Evolutionary conservation across 805 yeast genomes (phyloP).

Genomic region (Saccharomycopsis malanga): DNA sequence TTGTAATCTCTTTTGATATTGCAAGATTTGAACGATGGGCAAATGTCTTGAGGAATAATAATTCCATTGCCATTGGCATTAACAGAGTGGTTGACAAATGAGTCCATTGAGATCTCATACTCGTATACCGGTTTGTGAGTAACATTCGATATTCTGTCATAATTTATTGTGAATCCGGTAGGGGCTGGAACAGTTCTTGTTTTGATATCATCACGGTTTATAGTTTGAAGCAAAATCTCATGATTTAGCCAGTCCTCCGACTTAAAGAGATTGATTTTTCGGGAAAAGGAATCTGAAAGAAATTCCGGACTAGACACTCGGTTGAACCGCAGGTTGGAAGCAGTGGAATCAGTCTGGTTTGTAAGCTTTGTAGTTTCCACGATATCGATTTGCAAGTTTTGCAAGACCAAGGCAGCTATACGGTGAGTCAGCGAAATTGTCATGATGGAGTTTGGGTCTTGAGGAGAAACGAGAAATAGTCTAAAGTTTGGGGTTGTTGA

Average conservation of each 20-base stretch:
- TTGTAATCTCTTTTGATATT: slow-evolving; percentile 16
- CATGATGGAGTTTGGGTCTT: not conserved
- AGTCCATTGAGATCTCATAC: slow-evolving; percentile 10
- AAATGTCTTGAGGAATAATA: slow-evolving; percentile 8
- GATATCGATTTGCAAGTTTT: slow-evolving; percentile 4
- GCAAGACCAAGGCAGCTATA: not conserved
- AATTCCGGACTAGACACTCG: not conserved
- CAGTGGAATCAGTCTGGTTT: slow-evolving; percentile 7
- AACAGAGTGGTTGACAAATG: slow-evolving; percentile 1
- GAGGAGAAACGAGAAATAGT: slow-evolving; percentile 3
- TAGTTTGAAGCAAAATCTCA: not conserved
- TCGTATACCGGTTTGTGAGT: slow-evolving; percentile 4
- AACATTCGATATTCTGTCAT: not conserved
- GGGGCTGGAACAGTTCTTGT: not conserved
- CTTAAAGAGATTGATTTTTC: not conserved
- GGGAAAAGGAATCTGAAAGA: not conserved
- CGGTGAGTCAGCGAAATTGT: not conserved
- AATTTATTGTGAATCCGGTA: not conserved
- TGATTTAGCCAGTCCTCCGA: not conserved
- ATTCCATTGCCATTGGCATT: slow-evolving; percentile 2
- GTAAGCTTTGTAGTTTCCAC: slow-evolving; percentile 5
- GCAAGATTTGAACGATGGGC: slow-evolving; percentile 14
- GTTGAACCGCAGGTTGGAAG: not conserved
- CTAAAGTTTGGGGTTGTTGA: slow-evolving; percentile 6
- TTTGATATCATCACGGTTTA: not conserved